Conservation (phyloP, 345 rosid species). For the Sonneratia alba region DNA sequence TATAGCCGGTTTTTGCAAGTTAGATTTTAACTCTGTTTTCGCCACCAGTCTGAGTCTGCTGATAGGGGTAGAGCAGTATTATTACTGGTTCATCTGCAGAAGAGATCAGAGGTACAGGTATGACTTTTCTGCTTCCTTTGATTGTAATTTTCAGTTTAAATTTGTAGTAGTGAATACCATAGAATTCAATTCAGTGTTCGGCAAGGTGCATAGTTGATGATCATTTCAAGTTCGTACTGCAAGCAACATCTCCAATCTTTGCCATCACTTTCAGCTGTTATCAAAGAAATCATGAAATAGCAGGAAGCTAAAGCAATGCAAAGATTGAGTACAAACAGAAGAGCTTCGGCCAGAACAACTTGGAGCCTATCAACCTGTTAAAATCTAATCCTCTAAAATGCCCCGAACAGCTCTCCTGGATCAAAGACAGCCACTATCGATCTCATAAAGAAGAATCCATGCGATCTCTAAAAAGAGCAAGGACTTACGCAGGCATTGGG, state of each 20-base stretch:
- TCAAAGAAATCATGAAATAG: neutral
- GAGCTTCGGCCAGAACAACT: neutral
- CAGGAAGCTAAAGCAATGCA: neutral
- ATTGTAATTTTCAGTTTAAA: slow-evolving; percentile 8
- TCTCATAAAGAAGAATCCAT: neutral
- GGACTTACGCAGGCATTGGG: neutral
- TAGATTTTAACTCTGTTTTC: slow-evolving; percentile 22
- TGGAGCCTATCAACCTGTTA: neutral
- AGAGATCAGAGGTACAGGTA: slow-evolving; percentile 34
- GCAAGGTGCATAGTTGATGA: neutral
- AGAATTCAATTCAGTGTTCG: slow-evolving; percentile 1
- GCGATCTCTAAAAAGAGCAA: neutral
- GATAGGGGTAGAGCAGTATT: slow-evolving; percentile 5
- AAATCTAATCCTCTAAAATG: neutral
- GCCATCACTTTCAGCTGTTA: neutral
- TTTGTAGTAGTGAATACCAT: slow-evolving; percentile 5
- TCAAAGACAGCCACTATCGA: neutral
- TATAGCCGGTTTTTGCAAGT: slow-evolving; percentile 19
- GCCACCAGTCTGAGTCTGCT: slow-evolving; percentile 8
- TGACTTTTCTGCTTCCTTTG: neutral
- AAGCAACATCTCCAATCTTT: neutral
- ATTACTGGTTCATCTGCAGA: slow-evolving; percentile 33
- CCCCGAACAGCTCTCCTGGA: neutral
- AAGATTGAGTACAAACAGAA: no score
- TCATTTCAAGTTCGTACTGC: neutral